Evolutionary conservation across 163 green algal genomes (phyloP).

Genomic region (Chlorella variabilis): DNA sequence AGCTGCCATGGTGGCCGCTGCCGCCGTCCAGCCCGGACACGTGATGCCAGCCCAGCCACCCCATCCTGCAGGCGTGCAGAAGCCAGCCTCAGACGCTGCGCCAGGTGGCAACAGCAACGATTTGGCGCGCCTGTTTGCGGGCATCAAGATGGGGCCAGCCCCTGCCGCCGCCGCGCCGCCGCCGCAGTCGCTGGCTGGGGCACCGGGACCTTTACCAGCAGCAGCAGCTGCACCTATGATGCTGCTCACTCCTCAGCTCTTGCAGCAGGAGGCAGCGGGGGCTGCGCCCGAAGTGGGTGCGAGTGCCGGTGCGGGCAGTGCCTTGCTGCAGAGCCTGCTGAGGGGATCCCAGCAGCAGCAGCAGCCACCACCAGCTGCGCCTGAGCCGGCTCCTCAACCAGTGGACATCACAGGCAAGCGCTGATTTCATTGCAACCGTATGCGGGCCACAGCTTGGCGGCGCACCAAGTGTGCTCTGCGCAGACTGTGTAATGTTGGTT

Average conservation of each 20-base stretch:
- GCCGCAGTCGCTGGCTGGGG: neutral
- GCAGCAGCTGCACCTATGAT: neutral
- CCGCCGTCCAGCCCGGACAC: neutral
- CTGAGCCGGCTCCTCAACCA: neutral
- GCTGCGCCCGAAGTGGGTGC: neutral
- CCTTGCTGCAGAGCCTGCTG: slow-evolving; percentile 18
- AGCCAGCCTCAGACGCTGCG: too few species aligned
- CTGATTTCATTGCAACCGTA: neutral
- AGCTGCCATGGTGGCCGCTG: neutral
- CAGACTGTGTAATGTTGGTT: neutral
- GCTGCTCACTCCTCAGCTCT: slow-evolving; percentile 45
- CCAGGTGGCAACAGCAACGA: slow-evolving; percentile 8
- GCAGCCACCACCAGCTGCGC: neutral
- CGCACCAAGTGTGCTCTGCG: neutral
- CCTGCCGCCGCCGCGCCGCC: too few species aligned
- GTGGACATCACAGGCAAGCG: slow-evolving; percentile 25
- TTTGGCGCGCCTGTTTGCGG: slow-evolving; percentile 38
- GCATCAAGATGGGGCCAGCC: slow-evolving; percentile 18
- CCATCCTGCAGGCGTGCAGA: neutral
- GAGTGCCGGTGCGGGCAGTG: slow-evolving; percentile 1
- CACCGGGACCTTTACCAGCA: neutral
- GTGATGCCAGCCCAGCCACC: neutral
- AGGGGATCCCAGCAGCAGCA: neutral
- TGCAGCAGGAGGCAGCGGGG: slow-evolving; percentile 29
- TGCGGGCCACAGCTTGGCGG: neutral